Evolutionary conservation across 441 rosid species (phyloP), one percentile per base, ranked within the genome.

Genomic region (Populus hybrid): DNA sequence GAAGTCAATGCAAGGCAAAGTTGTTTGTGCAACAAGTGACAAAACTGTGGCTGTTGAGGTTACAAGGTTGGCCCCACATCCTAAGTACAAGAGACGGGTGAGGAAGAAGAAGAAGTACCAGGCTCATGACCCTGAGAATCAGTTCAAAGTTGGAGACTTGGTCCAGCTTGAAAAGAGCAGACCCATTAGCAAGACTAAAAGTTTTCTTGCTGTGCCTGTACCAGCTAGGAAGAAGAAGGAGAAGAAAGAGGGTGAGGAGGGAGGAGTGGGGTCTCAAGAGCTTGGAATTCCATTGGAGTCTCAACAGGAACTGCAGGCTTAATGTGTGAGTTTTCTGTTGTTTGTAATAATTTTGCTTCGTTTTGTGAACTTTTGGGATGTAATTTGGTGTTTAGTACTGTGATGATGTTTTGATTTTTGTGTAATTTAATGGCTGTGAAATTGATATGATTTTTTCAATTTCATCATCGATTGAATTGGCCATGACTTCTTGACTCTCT

Each of bases 31-130:
- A 71, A 85, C 94, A 38, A 91, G 66, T 83, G 93, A 94, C 86
- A 94, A 92, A 89, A 92, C 97, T 0, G 96, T 94, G 61, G 79
- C 94, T 0, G 98, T 94, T 57, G 97, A 91, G 81, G 98, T 94
- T 50, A 82, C 83, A 70, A 85, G 97, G 30, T 76, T 92, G 26
- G 94, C 90, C 67, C 92, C 91, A 1, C 92, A 92, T 69, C 98
- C 97, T 0, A 94, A 92, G 88, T 94, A 94, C 90, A 89, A 88
- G 85, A 90, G 96, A 63, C 87, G 95, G 70, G 88, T 94, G 7
- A 85, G 94, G 83, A 92, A 75, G 90, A 94, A 92, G 98, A 92
- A 90, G 90, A 92, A 89, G 92, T 90, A 76, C 89, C 97, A 91
- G 73, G 98, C 91, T 69, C 98, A 94, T 83, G 97, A 94, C 93